Conservation (phyloP, 2,329 filamentous ascomycete genomes). For the Fusarium irregulare region DNA sequence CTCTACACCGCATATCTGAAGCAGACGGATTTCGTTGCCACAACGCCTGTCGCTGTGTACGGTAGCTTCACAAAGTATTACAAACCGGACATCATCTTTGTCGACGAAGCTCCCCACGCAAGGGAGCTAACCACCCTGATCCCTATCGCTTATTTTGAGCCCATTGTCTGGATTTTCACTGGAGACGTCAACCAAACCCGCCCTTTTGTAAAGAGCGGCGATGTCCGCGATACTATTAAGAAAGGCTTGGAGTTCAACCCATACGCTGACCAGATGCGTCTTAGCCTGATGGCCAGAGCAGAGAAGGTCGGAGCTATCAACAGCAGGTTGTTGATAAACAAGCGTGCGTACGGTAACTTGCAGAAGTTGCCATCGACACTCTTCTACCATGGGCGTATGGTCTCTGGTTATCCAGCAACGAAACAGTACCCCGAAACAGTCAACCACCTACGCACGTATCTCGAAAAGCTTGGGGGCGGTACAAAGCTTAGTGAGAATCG, state of each 20-base stretch:
- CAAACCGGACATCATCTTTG: conserved; percentile 85
- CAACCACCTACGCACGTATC: conserved; percentile 45
- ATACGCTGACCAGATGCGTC: conserved; percentile 47
- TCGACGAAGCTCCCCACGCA: conserved; percentile 73
- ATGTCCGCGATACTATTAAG: conserved; percentile 22
- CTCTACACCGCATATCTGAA: conserved; percentile 55
- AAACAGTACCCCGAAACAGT: conserved; percentile 46
- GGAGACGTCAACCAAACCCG: conserved; percentile 59
- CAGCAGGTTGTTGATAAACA: conserved; percentile 52
- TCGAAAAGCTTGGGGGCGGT: conserved; percentile 44
- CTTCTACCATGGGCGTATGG: conserved; percentile 57
- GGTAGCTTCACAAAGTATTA: conserved; percentile 63
- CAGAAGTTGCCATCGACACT: conserved; percentile 56
- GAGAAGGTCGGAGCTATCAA: conserved; percentile 48
- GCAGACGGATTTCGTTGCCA: conserved; percentile 58
- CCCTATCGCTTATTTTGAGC: conserved; percentile 56
- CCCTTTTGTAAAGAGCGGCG: conserved; percentile 54
- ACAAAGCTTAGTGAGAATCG: conserved; percentile 50
- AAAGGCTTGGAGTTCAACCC: conserved; percentile 48
- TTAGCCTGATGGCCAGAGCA: conserved; percentile 56
- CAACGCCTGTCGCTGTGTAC: conserved; percentile 58
- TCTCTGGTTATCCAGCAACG: conserved; percentile 43
- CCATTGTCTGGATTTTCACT: conserved; percentile 58
- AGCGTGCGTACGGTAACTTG: conserved; percentile 53
- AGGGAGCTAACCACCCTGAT: conserved; percentile 60